Evolutionary conservation across 768 basidiomycete genomes (phyloP), one percentile per base, ranked within the genome.

Genomic region (Suillus alpinus): DNA sequence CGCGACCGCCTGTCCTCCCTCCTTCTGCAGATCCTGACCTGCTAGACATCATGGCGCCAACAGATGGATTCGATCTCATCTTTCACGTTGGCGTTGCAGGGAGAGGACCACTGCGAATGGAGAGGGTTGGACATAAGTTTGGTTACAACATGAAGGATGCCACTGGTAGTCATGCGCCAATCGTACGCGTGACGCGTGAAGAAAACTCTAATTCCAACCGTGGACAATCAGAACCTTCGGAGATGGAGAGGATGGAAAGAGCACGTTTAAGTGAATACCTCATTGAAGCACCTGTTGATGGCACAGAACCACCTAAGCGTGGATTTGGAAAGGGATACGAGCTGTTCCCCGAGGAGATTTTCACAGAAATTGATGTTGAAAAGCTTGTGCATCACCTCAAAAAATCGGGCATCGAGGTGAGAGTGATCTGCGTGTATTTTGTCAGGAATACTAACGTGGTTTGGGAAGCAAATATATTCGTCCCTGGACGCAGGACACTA

Each of bases 401-500:
- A 58, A 58, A 60, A 41, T 65, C 58, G 9, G 71, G 73, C 39
- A 39, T 75, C 34, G 68, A 73, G 64, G 77, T 76, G 61, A 70
- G 74, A 36, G 16, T 34, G 16, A 52, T 51, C 12, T 57, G 47
- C 50, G 6, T 39, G n/a, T 29, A 14, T 20, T 18, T 50, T 56
- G 53, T 65, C 26, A 58, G 62, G 39, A 44, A 52, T 60, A 63
- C 49, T 62, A 57, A 32, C 39, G 20, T 60, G 40, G 43, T 6
- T 29, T 23, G 2, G 53, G 53, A 66, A 89, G 86, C 80, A 86
- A 74, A 85, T 89, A 23, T 85, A 86, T 68, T 81, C 86, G 20
- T 90, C 89, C 2, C 82, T 86, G 80, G 89, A 91, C 68, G 86
- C 88, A 16, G 89, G 89, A 0, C 87, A 88, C 69, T 92, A 86